Conservation (phyloP, 257 asterid species). For the Buddleja alternifolia region DNA sequence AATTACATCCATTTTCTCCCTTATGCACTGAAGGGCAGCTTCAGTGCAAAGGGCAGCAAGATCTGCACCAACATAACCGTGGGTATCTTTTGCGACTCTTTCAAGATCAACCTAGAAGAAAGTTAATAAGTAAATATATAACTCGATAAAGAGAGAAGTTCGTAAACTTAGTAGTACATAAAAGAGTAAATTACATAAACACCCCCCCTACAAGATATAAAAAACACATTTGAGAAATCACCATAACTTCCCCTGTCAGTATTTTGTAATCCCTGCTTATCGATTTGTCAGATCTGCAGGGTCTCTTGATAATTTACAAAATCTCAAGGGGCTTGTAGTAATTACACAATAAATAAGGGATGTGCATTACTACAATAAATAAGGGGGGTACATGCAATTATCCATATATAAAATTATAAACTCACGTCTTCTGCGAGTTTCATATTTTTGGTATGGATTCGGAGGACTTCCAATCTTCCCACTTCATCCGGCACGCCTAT, state of each 20-base stretch:
- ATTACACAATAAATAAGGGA: too few relatives aligned
- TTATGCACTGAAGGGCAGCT: conserved; percentile 59
- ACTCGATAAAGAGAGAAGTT: background rate
- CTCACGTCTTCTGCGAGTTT: conserved; percentile 57
- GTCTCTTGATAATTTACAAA: too few relatives aligned
- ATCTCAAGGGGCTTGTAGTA: too few relatives aligned
- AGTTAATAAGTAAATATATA: background rate
- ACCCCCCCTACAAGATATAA: too few relatives aligned
- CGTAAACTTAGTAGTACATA: background rate
- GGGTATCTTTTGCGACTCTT: conserved; percentile 51
- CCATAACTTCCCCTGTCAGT: too few relatives aligned
- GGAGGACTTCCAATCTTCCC: conserved; percentile 51
- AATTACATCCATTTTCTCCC: conserved; percentile 60
- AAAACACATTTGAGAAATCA: too few relatives aligned
- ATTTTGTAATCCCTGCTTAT: too few relatives aligned
- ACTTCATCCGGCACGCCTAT: conserved; percentile 57
- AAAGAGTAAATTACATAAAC: too few relatives aligned
- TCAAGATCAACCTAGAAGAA: conserved; percentile 52
- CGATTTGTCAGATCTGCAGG: too few relatives aligned
- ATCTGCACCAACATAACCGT: conserved; percentile 56
- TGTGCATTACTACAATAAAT: too few relatives aligned
- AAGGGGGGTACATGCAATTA: too few relatives aligned
- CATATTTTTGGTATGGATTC: conserved; percentile 53
- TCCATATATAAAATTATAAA: background rate
- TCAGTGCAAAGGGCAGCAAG: conserved; percentile 60